These are phyloP conservation scores for Bisporella sp. DNA, from an alignment of 2,329 filamentous ascomycete genomes.

Conservation along the genomic window DNA sequence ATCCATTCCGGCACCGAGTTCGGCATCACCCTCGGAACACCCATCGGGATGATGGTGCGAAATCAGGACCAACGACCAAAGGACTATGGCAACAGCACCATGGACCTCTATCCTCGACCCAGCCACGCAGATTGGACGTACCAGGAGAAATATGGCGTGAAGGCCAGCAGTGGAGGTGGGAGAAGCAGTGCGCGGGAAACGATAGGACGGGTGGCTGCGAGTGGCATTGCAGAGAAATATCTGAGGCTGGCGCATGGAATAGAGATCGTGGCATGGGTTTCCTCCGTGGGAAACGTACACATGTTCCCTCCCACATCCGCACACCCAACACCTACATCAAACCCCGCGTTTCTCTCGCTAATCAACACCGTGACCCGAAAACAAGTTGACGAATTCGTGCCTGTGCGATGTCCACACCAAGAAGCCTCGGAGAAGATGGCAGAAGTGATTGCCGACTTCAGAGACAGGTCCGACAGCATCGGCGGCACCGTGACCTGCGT, in stretches of 20 bases:
- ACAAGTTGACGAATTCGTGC: constrained; percentile 76
- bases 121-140: constrained; percentile 97
- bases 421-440: constrained; percentile 65
- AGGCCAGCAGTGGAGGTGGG: constrained; percentile 84
- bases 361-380: constrained; percentile 65
- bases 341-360: constrained; percentile 73
- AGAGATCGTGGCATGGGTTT: constrained; percentile 87
- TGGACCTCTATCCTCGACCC: constrained; percentile 85
- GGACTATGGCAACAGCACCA: constrained; percentile 85
- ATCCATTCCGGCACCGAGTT: constrained; percentile 92
- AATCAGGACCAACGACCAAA: constrained; percentile 91
- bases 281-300: constrained; percentile 73
- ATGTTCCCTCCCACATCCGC: constrained; percentile 66
- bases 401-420: constrained; percentile 76
- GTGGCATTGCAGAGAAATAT: constrained; percentile 91
- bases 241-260: constrained; percentile 71
- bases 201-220: constrained; percentile 85
- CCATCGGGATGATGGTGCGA: constrained; percentile 77
- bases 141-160: constrained; percentile 92
- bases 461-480: constrained; percentile 78
- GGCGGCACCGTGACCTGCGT: constrained; percentile 94
- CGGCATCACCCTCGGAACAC: constrained; percentile 83
- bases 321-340: constrained; percentile 62
- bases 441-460: constrained; percentile 67
- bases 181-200: constrained; percentile 91